Percentiles rank a stretch among this genome's conserved stretches.
Conservation (phyloP, 257 asterid genomes). For the Scutellaria minor region DNA sequence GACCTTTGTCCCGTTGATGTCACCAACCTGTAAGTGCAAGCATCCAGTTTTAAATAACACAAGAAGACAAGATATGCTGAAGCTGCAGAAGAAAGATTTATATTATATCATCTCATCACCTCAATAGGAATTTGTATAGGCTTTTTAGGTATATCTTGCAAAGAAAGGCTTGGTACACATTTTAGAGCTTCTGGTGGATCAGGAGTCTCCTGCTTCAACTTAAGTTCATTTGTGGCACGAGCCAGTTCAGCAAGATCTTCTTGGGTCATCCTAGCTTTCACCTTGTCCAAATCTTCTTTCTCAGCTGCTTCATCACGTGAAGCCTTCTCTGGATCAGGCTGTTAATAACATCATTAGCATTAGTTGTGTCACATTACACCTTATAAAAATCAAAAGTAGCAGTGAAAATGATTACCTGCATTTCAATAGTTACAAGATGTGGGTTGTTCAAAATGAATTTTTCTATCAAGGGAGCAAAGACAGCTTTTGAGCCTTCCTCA, state of each 20-base stretch:
- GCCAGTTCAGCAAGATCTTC: slow-evolving; percentile 99
- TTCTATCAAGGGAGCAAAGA: slow-evolving; percentile 88
- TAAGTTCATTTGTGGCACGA: slow-evolving; percentile 87
- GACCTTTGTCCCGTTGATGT: slow-evolving; percentile 75
- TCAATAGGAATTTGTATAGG: slow-evolving; percentile 80
- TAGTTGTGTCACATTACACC: slow-evolving; percentile 25
- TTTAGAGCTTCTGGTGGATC: slow-evolving; percentile 97
- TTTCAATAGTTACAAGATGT: slow-evolving; percentile 86
- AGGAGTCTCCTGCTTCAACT: slow-evolving; percentile 95
- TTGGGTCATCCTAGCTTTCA: slow-evolving; percentile 82
- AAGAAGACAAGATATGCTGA: slow-evolving; percentile 18
- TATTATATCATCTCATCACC: slow-evolving; percentile 52
- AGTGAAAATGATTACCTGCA: slow-evolving; percentile 69
- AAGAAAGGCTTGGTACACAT: slow-evolving; percentile 85
- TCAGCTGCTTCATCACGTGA: slow-evolving; percentile 84
- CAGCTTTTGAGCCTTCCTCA: slow-evolving; percentile 88
- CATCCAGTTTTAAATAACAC: slow-evolving; percentile 27
- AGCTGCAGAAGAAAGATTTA: slow-evolving; percentile 20
- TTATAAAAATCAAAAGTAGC: slow-evolving; percentile 30
- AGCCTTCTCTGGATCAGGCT: slow-evolving; percentile 98
- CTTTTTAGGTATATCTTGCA: slow-evolving; percentile 87
- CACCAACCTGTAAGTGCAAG: slow-evolving; percentile 66
- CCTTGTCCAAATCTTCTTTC: slow-evolving; percentile 70
- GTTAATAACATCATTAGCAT: slow-evolving; percentile 42
- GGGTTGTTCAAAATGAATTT: slow-evolving; percentile 78